Conservation (phyloP, 805 yeast species). For the Metschnikowia cerradonensis region DNA sequence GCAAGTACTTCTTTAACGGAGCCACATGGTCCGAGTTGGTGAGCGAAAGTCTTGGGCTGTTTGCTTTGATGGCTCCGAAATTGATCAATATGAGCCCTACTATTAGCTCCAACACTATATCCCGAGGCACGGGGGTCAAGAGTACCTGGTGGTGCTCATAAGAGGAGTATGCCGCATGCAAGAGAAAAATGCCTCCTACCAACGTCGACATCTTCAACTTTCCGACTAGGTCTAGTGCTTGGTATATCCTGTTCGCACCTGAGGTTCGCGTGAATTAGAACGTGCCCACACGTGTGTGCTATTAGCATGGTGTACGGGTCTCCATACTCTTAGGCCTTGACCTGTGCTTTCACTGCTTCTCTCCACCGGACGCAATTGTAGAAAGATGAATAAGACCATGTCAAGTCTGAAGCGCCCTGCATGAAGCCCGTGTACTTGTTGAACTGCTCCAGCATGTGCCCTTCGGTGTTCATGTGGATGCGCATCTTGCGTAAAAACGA, state of each 20-base stretch:
- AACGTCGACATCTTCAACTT: not conserved
- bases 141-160: slow-evolving; percentile 45
- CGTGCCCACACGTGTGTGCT: no score
- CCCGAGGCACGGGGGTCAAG: slow-evolving; percentile 34
- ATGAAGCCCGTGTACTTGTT: slow-evolving; percentile 74
- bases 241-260: no score
- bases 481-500: slow-evolving; percentile 59
- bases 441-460: slow-evolving; percentile 85
- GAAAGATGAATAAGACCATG: slow-evolving; percentile 87
- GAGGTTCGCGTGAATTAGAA: no score
- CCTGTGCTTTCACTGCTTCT: slow-evolving; percentile 19
- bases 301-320: not conserved
- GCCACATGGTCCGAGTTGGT: slow-evolving; percentile 25
- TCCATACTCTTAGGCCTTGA: not conserved
- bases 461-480: slow-evolving; percentile 57
- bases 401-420: slow-evolving; percentile 83
- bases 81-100: slow-evolving; percentile 44
- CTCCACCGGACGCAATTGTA: slow-evolving; percentile 71
- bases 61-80: slow-evolving; percentile 34
- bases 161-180: slow-evolving; percentile 53
- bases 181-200: slow-evolving; percentile 19
- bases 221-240: no score
- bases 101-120: slow-evolving; percentile 48
- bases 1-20: slow-evolving; percentile 33
- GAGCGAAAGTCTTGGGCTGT: slow-evolving; percentile 9